A percentile compares a stretch with the other conserved stretches of the same genome.
Conservation (phyloP, 108 stramenopile species). For the Mayamaea pseudoterrestris region DNA sequence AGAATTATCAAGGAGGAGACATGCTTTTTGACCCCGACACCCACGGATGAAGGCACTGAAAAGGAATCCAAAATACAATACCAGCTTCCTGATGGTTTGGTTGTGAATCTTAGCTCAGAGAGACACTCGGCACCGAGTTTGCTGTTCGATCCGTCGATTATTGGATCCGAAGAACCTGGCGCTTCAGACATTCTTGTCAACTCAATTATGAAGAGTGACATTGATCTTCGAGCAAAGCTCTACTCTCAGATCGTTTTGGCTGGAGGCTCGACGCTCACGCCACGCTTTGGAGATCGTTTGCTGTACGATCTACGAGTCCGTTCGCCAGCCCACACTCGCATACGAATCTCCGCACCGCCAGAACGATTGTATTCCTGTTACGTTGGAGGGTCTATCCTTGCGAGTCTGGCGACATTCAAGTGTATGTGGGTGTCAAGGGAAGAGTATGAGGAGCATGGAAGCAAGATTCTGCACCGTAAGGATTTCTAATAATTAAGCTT, state of each 20-base stretch:
- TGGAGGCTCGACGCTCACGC: constrained; percentile 88
- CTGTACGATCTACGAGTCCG: constrained; percentile 84
- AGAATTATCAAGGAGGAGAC: constrained; percentile 88
- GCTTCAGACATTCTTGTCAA: constrained; percentile 77
- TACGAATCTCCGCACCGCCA: constrained; percentile 88
- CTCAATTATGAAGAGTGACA: constrained; percentile 82
- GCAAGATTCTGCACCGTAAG: constrained; percentile 62
- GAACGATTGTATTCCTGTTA: constrained; percentile 82
- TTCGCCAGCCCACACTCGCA: constrained; percentile 71
- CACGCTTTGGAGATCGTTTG: constrained; percentile 91
- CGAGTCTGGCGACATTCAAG: constrained; percentile 96
- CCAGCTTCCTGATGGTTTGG: constrained; percentile 88
- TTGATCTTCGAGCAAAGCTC: constrained; percentile 87
- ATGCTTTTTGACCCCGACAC: constrained; percentile 70
- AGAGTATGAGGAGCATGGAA: constrained; percentile 95
- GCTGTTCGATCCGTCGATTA: constrained; percentile 85
- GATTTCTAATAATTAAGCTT: constrained; percentile 42
- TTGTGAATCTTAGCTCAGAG: constrained; percentile 72
- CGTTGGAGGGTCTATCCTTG: constrained; percentile 94
- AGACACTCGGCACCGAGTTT: constrained; percentile 86
- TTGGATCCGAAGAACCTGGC: constrained; percentile 86
- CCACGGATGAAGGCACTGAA: constrained; percentile 27
- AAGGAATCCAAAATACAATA: constrained; percentile 57
- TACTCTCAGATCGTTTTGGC: constrained; percentile 90
- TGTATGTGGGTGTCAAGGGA: constrained; percentile 88